Conservation (phyloP, 345 rosid genomes). For the Pistacia vera region DNA sequence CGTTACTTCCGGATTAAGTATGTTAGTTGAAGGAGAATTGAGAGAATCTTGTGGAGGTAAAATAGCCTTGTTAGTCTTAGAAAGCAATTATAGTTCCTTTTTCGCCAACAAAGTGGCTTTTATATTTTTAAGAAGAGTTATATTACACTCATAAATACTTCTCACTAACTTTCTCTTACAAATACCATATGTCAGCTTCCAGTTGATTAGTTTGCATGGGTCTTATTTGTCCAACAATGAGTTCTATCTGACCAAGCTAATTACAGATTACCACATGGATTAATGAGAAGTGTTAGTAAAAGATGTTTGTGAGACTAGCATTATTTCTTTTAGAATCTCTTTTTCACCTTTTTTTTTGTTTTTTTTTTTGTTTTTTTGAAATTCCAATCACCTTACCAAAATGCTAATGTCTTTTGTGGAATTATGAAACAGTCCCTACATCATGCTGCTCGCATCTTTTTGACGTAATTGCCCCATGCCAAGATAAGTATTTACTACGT, state of each 20-base stretch:
- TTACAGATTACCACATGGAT: too few relatives aligned
- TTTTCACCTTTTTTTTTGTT: not conserved
- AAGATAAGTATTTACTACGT: not conserved
- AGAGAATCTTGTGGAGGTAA: not conserved
- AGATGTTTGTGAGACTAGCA: too few relatives aligned
- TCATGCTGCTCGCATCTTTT: too few relatives aligned
- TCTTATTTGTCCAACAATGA: too few relatives aligned
- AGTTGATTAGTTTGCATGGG: too few relatives aligned
- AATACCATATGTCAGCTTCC: too few relatives aligned
- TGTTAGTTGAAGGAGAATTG: not conserved
- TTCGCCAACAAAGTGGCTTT: conserved; percentile 9
- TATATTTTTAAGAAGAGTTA: too few relatives aligned
- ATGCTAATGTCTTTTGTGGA: not conserved
- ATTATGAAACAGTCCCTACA: not conserved
- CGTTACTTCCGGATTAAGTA: not conserved
- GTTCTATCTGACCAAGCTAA: too few relatives aligned
- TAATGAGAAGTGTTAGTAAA: too few relatives aligned
- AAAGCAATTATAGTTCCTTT: conserved; percentile 22
- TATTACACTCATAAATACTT: too few relatives aligned
- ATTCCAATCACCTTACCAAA: conserved; percentile 5
- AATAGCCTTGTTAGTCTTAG: not conserved
- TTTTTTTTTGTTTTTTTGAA: conserved; percentile 3
- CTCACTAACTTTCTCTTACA: too few relatives aligned
- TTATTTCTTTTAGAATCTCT: not conserved
- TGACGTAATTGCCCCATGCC: not conserved